Percentiles rank a stretch among this genome's conserved stretches.
Conservation (phyloP, 108 stramenopile genomes). For the Cyclotella atomus region DNA sequence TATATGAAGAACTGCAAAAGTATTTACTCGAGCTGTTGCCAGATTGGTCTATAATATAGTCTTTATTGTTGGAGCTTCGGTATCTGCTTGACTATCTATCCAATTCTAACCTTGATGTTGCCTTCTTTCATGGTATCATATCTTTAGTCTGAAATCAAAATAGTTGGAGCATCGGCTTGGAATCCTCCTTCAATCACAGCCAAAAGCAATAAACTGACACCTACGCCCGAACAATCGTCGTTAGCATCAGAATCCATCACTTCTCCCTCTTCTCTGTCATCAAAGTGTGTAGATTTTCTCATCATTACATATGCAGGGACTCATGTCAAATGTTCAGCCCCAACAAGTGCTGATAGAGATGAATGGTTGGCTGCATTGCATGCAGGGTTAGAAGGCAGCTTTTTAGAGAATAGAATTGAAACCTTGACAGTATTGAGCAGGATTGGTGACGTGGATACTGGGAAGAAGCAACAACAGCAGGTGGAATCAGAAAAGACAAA, state of each 20-base stretch:
- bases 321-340: slow-evolving; percentile 70
- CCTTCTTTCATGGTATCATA: neutral
- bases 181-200: slow-evolving; percentile 39
- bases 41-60: no score
- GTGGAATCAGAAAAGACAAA: neutral
- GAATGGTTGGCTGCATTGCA: slow-evolving; percentile 79
- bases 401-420: slow-evolving; percentile 35
- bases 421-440: slow-evolving; percentile 37
- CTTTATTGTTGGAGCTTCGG: no score
- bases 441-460: neutral
- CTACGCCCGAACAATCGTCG: slow-evolving; percentile 44
- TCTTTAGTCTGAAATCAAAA: slow-evolving; percentile 55
- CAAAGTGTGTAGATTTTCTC: slow-evolving; percentile 44
- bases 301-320: slow-evolving; percentile 80
- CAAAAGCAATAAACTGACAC: slow-evolving; percentile 4
- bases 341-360: slow-evolving; percentile 65
- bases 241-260: slow-evolving; percentile 28
- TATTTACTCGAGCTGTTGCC: no score
- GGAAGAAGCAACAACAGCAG: neutral
- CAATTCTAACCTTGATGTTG: neutral
- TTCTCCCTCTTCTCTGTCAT: slow-evolving; percentile 21
- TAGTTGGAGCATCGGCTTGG: slow-evolving; percentile 86
- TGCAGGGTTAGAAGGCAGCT: slow-evolving; percentile 69
- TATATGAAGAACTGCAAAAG: neutral
- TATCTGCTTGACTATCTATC: neutral